Percentiles rank a stretch among this genome's conserved stretches.
phyloP scores from a whole-genome alignment of 2,329 filamentous ascomycete genomes.

The Colletotrichum sp. region DNA sequence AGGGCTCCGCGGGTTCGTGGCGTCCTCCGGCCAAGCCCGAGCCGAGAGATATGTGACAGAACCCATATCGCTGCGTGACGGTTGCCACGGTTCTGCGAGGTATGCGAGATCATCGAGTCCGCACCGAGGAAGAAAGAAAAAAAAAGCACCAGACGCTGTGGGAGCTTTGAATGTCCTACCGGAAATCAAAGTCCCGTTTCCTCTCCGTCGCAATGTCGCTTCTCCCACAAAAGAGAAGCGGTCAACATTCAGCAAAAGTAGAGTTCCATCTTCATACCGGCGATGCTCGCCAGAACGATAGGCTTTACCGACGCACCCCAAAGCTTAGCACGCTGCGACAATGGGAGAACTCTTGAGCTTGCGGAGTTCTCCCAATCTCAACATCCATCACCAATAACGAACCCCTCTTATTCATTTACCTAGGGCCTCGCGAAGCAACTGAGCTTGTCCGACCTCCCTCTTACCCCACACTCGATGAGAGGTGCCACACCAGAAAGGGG shows the following conservation, averaged over 20 bases:
- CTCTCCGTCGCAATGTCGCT: conserved; percentile 3
- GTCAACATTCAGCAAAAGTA: not conserved
- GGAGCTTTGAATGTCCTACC: not conserved
- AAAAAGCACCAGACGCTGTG: not conserved
- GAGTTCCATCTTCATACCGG: not conserved
- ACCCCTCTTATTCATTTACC: not conserved
- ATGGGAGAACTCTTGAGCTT: not conserved
- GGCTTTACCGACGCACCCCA: not conserved
- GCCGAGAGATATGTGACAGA: conserved; percentile 5
- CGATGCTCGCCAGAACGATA: not conserved
- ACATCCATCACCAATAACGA: conserved; percentile 5
- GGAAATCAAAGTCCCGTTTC: not conserved
- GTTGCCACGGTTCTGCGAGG: not conserved
- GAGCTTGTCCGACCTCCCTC: not conserved
- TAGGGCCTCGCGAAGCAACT: not conserved
- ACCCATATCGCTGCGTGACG: not conserved
- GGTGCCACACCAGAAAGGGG: not conserved
- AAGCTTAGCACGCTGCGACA: not conserved
- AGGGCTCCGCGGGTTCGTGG: not conserved
- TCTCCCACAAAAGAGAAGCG: not conserved
- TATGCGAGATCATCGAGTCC: not conserved
- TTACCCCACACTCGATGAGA: conserved; percentile 12
- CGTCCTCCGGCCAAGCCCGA: not conserved
- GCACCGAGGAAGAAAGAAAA: not conserved
- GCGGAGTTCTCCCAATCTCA: not conserved